phyloP scores from a whole-genome alignment of 2,329 filamentous ascomycete species.

The Metarhizium sp. region DNA sequence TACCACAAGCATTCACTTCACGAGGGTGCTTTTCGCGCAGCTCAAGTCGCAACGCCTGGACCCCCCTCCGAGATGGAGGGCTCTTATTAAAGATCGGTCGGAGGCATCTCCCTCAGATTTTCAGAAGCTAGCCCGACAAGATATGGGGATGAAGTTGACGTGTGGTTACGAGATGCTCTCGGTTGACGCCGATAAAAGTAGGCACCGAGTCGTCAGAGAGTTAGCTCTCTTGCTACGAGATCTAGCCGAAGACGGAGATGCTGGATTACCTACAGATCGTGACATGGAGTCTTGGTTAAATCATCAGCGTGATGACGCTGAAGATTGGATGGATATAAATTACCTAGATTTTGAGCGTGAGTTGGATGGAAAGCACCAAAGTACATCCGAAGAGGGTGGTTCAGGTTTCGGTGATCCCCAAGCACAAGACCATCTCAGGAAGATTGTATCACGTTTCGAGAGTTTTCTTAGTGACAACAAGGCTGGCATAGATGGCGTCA shows the following conservation, averaged over 20 bases:
- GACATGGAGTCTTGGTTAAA: conserved; percentile 66
- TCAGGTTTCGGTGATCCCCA: conserved; percentile 55
- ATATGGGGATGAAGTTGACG: conserved; percentile 80
- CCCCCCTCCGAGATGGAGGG: conserved; percentile 45
- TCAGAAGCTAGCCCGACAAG: conserved; percentile 27
- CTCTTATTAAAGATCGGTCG: conserved; percentile 13
- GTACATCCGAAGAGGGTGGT: conserved; percentile 23
- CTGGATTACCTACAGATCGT: conserved; percentile 55
- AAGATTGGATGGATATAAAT: conserved; percentile 86
- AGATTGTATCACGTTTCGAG: conserved; percentile 92
- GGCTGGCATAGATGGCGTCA: conserved; percentile 70
- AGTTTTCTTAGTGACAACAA: conserved; percentile 79
- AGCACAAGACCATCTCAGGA: conserved; percentile 68
- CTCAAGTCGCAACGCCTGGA: conserved; percentile 77
- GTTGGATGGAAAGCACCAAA: conserved; percentile 42
- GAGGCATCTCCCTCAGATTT: background rate
- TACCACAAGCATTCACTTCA: conserved; percentile 70
- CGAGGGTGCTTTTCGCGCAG: conserved; percentile 83
- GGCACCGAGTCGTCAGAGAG: conserved; percentile 62
- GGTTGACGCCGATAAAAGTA: conserved; percentile 54
- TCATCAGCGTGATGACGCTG: conserved; percentile 61
- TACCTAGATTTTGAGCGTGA: conserved; percentile 84
- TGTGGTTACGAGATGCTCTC: conserved; percentile 88
- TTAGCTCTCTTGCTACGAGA: conserved; percentile 70
- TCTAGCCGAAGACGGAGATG: conserved; percentile 59